A percentile compares a stretch with the other conserved stretches of the same genome.
phyloP scores from a whole-genome alignment of 1,284 basidiomycete genomes.

The Fomitiporia mediterranea region DNA sequence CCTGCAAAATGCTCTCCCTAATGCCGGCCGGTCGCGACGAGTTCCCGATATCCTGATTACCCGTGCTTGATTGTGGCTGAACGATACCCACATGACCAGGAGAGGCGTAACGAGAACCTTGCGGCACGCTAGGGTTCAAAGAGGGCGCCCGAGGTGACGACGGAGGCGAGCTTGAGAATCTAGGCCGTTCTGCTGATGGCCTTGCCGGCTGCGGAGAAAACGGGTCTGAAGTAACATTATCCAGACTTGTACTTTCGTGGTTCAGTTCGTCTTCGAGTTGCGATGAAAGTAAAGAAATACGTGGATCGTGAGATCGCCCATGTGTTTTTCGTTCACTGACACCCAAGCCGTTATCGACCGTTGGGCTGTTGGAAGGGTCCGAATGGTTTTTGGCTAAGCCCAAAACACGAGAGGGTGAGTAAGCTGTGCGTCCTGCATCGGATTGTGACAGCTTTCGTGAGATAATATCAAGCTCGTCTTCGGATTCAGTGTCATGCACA shows the following conservation, averaged over 20 bases:
- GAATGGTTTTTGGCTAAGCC: neutral
- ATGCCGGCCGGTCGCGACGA: neutral
- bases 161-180: conserved; percentile 12
- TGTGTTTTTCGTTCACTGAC: neutral
- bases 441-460: neutral
- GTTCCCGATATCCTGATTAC: neutral
- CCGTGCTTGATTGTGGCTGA: neutral
- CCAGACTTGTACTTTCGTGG: neutral
- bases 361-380: neutral
- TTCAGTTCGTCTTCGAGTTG: neutral
- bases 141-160: conserved; percentile 16
- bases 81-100: neutral
- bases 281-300: neutral
- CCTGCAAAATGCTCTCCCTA: neutral
- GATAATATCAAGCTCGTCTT: conserved; percentile 18
- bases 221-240: neutral
- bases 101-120: conserved; percentile 1
- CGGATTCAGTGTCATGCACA: neutral
- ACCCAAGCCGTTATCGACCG: neutral
- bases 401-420: neutral
- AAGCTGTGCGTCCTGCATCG: neutral
- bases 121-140: neutral
- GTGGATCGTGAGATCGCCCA: neutral
- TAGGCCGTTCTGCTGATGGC: neutral
- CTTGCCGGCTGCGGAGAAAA: neutral